Evolutionary conservation across 176 grass and related monocot genomes (phyloP).

Genomic region (Guadua angustifolia): DNA sequence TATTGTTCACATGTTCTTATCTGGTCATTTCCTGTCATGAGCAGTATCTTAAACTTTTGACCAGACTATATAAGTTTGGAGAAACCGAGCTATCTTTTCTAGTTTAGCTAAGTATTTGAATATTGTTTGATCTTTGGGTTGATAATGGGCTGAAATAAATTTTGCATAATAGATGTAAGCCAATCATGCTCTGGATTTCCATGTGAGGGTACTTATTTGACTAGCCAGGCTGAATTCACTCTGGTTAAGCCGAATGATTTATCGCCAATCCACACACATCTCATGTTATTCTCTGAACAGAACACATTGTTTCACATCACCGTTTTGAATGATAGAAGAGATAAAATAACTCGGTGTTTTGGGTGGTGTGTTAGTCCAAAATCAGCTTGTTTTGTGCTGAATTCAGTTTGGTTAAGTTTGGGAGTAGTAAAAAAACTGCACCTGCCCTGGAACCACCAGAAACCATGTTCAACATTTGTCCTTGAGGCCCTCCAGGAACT

Average conservation of each 20-base stretch:
- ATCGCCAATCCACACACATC: slow-evolving; percentile 5
- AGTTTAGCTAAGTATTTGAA: not conserved
- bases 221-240: not conserved
- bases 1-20: slow-evolving; percentile 11
- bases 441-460: not conserved
- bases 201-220: slow-evolving; percentile 4
- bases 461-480: not conserved
- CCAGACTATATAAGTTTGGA: not conserved
- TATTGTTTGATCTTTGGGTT: slow-evolving; percentile 2
- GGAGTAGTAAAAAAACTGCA: not conserved
- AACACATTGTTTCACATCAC: not conserved
- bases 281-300: not conserved
- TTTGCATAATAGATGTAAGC: not conserved
- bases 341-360: not conserved
- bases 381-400: not conserved
- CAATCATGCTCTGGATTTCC: not conserved
- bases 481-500: not conserved
- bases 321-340: slow-evolving; percentile 23
- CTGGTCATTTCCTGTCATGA: not conserved
- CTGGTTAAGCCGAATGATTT: not conserved
- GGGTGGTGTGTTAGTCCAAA: slow-evolving; percentile 13
- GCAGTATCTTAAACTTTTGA: not conserved
- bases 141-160: slow-evolving; percentile 1
- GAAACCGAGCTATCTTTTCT: slow-evolving; percentile 14
- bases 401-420: slow-evolving; percentile 8